phyloP scores from a whole-genome alignment of 2,329 filamentous ascomycete genomes.

The Neopestalotiopsis sp. region DNA sequence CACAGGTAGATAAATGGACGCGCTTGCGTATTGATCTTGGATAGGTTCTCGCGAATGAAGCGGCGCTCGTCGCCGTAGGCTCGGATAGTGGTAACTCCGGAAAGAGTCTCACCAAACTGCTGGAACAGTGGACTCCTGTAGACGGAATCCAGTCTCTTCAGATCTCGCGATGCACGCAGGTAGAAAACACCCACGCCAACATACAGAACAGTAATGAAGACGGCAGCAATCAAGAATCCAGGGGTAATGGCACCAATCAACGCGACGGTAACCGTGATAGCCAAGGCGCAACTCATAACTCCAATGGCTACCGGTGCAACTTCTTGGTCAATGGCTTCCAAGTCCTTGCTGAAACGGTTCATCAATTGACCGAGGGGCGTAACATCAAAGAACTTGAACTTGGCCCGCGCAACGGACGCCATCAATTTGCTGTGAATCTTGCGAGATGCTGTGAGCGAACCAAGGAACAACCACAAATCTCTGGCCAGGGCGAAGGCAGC shows the following conservation, averaged over 20 bases:
- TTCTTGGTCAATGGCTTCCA: constrained; percentile 94
- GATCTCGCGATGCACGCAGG: constrained; percentile 87
- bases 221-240: constrained; percentile 83
- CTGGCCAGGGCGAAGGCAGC: constrained; percentile 82
- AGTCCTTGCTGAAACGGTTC: constrained; percentile 98
- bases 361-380: constrained; percentile 95
- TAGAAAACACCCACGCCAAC: constrained; percentile 86
- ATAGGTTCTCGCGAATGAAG: constrained; percentile 90
- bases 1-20: constrained; percentile 96
- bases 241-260: constrained; percentile 91
- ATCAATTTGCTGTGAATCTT: constrained; percentile 83
- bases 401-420: constrained; percentile 80
- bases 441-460: constrained; percentile 86
- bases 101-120: constrained; percentile 95
- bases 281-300: constrained; percentile 68
- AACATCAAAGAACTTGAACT: constrained; percentile 97
- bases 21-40: constrained; percentile 86
- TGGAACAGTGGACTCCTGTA: constrained; percentile 95
- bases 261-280: constrained; percentile 81
- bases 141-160: constrained; percentile 93
- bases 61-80: constrained; percentile 93
- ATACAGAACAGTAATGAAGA: constrained; percentile 86
- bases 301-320: constrained; percentile 89
- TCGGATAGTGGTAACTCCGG: constrained; percentile 94
- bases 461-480: constrained; percentile 90